A percentile compares a stretch with the other conserved stretches of the same genome.
Conservation (phyloP, 805 yeast species). For the Zygotorulaspora sp. region DNA sequence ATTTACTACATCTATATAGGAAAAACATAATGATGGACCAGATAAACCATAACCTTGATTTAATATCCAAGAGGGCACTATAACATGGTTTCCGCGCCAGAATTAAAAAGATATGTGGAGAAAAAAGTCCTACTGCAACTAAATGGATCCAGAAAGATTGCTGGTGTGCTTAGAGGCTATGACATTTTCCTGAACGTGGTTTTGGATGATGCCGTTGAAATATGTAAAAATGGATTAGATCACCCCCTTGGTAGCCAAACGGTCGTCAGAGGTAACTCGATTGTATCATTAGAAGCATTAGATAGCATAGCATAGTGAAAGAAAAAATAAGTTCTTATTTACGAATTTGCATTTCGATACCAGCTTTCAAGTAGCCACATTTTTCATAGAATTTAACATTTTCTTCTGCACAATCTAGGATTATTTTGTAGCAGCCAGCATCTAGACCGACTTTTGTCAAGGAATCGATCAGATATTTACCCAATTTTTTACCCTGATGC, state of each 20-base stretch:
- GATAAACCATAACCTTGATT: too few relatives aligned
- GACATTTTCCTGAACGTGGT: slow-evolving; percentile 75
- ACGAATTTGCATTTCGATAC: slow-evolving; percentile 63
- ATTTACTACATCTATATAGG: too few relatives aligned
- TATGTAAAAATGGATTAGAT: slow-evolving; percentile 45
- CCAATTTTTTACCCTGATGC: slow-evolving; percentile 83
- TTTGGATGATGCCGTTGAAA: slow-evolving; percentile 66
- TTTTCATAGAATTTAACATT: slow-evolving; percentile 84
- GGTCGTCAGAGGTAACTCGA: slow-evolving; percentile 74
- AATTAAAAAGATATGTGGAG: slow-evolving; percentile 65
- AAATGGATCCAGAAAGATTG: slow-evolving; percentile 71
- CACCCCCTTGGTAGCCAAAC: slow-evolving; percentile 57
- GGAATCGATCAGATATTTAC: slow-evolving; percentile 57
- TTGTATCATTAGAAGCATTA: slow-evolving; percentile 61
- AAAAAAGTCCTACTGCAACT: slow-evolving; percentile 68
- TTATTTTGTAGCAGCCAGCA: slow-evolving; percentile 78
- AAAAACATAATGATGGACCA: too few relatives aligned
- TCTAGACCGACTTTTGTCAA: slow-evolving; percentile 55
- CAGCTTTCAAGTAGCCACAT: slow-evolving; percentile 69
- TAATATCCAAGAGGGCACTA: too few relatives aligned
- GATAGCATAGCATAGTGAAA: slow-evolving; percentile 25
- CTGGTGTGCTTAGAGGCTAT: slow-evolving; percentile 81
- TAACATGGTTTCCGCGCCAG: slow-evolving; percentile 58
- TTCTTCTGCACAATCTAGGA: slow-evolving; percentile 80
- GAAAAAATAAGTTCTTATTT: slow-evolving; percentile 5